These are phyloP conservation scores for Obelidium mucronatum DNA, from an alignment of 192 early-diverging fungal species.

Conservation along the genomic window DNA sequence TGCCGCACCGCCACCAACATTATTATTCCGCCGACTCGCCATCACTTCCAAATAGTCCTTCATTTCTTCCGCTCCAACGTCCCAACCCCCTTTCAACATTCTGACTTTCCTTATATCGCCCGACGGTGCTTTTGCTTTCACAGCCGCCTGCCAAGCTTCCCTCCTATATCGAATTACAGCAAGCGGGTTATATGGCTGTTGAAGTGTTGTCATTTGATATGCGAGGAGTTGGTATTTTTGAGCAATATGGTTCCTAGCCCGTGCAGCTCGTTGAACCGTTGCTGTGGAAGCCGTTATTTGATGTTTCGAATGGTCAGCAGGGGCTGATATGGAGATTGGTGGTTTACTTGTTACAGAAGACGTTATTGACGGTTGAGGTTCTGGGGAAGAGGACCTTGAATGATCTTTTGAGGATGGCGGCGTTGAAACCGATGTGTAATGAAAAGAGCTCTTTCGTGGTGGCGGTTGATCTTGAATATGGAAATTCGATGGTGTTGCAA, in stretches of 20 bases:
- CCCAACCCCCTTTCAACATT: slow-evolving; percentile 22
- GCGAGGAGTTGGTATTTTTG: background rate
- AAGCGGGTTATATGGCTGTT: slow-evolving; percentile 23
- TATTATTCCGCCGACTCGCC: background rate
- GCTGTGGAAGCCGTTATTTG: background rate
- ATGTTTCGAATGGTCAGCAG: background rate
- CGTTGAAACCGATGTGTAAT: background rate
- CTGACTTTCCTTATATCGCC: slow-evolving; percentile 19
- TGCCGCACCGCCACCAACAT: background rate
- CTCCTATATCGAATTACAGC: slow-evolving; percentile 33
- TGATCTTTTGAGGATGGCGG: background rate
- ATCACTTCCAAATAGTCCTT: background rate
- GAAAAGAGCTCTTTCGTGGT: background rate
- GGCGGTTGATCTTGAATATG: background rate
- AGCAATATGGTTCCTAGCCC: background rate
- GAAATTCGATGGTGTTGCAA: background rate
- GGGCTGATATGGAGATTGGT: background rate
- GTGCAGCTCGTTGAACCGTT: slow-evolving; percentile 12
- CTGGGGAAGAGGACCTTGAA: no score
- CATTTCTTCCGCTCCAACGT: slow-evolving; percentile 10
- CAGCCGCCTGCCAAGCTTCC: slow-evolving; percentile 35
- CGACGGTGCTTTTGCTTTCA: slow-evolving; percentile 11
- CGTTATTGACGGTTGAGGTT: no score
- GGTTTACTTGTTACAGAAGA: background rate
- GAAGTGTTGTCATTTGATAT: background rate